Evolutionary conservation across 768 basidiomycete species (phyloP), one percentile per base, ranked within the genome.

Genomic region (Tulasnella sp.): DNA sequence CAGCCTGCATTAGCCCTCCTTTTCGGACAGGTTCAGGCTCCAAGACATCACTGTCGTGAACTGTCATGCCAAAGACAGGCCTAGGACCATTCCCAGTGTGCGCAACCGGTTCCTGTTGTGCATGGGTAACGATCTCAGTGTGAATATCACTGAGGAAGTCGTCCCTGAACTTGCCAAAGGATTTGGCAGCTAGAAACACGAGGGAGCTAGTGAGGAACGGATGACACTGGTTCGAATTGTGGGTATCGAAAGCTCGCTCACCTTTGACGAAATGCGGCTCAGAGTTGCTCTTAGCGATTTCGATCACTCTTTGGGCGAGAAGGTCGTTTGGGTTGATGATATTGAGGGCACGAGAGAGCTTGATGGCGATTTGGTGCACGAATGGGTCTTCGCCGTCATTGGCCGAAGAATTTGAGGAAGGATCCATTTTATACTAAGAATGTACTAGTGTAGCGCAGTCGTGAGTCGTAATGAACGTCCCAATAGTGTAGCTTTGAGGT

Each of bases 131-230:
- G 80, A 95, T 92, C 83, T 95, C 92, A 82, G 88, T 87, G 85
- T 95, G 93, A 10, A 96, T 84, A 80, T 94, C 92, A 57, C 88
- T 86, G 75, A 96, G 86, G 82, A 93, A 93, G 46, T 90, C 89
- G 82, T 90, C 89, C 82, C 91, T 88, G 82, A 96, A 96, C 86
- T 93, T 93, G 83, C 94, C 95, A 85, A 98, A 96, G 42, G 91
- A 86, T 80, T 87, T 89, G 44, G 92, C 92, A 81, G 94, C 93
- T 91, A 81, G 29, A 61, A 37, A 20, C 70, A 51, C 20, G 76
- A 20, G 57, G n/a, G 57, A 71, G 29, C 73, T 79, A 61, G 61
- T 75, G 51, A 77, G 61, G 18, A 81, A 29, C 16, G 61, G 29
- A 77, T 35, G 72, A 74, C 37, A 73, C 35, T 35, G 42, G 32